Evolutionary conservation across 176 grass and related monocot species (phyloP), one percentile per base, ranked within the genome.

Genomic region (Musa schizocarpa): DNA sequence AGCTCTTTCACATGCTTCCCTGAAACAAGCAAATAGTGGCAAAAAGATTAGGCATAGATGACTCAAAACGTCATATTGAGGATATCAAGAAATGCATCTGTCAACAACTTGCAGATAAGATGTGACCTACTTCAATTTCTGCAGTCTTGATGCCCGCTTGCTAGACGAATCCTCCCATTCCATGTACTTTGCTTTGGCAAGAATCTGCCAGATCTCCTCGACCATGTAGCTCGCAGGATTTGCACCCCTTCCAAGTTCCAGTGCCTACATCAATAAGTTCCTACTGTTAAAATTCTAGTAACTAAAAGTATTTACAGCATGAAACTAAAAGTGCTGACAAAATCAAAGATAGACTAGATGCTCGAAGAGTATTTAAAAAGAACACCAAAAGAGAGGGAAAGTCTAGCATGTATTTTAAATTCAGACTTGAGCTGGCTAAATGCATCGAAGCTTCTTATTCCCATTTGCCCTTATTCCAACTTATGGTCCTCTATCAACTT

Each of bases 151-250:
- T 65, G 84, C 65, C 17, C 61, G 73, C 74, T 88, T 50, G 48
- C 74, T 88, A 63, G 93, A 92, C 59, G 84, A 78, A 29, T 79
- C 79, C 79, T 92, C 93, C 93, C 93, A 92, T 61, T 92, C 78
- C 16, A 72, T 55, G 54, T 92, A 92, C 49, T 96, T 96, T 14
- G 93, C 93, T 83, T 96, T 86, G 1, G 83, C 73, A 78, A 96
- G 87, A 74, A 82, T 69, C 74, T 89, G 78, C 89, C 87, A 96
- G 24, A 96, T 76, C 76, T 92, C 93, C 52, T 96, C 81, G 2
- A 59, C 73, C 81, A 89, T 84, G 53, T 81, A 61, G 52, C 74
- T 71, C 0, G 7, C 21, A 71, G 83, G 80, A 73, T 86, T 79
- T 0, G 65, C 59, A 29, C 85, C 58, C 79, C 86, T 96, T 58